Base-by-base conservation (phyloP, 2,329 filamentous ascomycete species). In the Aspergillus brunneoviolaceus region DNA sequence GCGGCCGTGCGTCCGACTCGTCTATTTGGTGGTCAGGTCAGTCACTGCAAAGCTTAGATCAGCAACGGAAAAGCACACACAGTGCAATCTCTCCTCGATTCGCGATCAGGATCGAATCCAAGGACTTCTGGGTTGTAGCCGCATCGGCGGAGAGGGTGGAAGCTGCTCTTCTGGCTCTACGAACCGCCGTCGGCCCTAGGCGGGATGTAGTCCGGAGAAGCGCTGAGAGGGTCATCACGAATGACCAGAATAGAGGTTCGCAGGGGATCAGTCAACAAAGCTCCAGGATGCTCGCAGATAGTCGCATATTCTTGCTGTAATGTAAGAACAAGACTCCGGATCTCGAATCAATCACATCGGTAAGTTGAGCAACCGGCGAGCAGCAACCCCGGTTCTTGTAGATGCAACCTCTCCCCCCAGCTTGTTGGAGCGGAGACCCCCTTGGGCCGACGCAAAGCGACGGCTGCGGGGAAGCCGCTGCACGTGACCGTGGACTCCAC, bases 71-170 rank as follows among this genome's bases (percentile, higher is more conserved):
- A 5, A 35, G 48, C 23, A 69, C 79, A 65, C 74, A 85, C 74
- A 99, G 83, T 53, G 95, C 95, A 69, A 99, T 99, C 78, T 99
- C 95, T 69, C 95, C 95, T 68, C 95, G 89, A 75, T 99, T 99
- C 57, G 95, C 95, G 73, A 99, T 98, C 25, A 99, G 84, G 48
- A 98, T 90, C 9, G 92, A 96, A 58, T 87, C 87, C 55, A 85
- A 69, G n/a, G 81, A 69, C 56, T 75, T 81, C 11, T 57, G 63
- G 49, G 67, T 62, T 49, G 64, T 68, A 14, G 69, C 49, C 16
- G 62, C 57, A 49, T 59, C 67, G 4, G 70, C 63, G 6, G 72
- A 64, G 31, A 67, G 60, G 19, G 74, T 72, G 11, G 72, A 76
- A 45, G 66, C 69, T 55, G 69, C 67, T 67, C 72, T 67, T 53